phyloP scores from a whole-genome alignment of 345 rosid species.

The Brassica juncea region DNA sequence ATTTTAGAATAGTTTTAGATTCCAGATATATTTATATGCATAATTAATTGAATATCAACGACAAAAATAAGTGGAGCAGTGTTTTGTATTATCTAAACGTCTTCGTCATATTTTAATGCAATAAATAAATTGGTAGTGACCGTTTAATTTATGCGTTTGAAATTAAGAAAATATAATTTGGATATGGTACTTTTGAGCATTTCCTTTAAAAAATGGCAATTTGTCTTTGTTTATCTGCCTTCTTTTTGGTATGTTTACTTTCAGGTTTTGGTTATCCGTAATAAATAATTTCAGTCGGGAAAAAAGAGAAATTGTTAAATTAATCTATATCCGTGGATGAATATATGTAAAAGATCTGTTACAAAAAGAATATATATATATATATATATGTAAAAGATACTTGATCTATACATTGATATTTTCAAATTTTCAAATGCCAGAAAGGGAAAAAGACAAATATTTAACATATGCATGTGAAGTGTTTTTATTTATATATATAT shows the following conservation, averaged over 20 bases:
- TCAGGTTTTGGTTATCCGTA: not conserved
- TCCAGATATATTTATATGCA: not conserved
- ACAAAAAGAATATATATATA: no score
- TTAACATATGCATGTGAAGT: slow-evolving; percentile 27
- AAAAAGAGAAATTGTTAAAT: not conserved
- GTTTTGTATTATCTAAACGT: slow-evolving; percentile 12
- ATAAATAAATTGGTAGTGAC: slow-evolving; percentile 6
- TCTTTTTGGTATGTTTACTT: not conserved
- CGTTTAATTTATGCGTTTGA: slow-evolving; percentile 3
- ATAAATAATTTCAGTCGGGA: not conserved
- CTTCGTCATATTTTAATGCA: not conserved
- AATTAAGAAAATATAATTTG: not conserved
- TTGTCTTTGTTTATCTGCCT: not conserved
- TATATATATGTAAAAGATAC: not conserved
- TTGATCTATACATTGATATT: not conserved
- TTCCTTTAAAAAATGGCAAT: not conserved
- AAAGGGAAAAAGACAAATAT: slow-evolving; percentile 1
- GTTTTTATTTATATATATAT: not conserved
- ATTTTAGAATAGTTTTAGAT: slow-evolving; percentile 6
- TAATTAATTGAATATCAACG: not conserved
- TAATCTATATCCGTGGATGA: no score
- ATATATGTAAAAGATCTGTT: not conserved
- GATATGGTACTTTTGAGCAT: slow-evolving; percentile 8
- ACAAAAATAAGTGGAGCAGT: slow-evolving; percentile 25
- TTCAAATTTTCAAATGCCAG: not conserved